Evolutionary conservation across 2,329 filamentous ascomycete species (phyloP).

Genomic region (Niveomyces coronatus): DNA sequence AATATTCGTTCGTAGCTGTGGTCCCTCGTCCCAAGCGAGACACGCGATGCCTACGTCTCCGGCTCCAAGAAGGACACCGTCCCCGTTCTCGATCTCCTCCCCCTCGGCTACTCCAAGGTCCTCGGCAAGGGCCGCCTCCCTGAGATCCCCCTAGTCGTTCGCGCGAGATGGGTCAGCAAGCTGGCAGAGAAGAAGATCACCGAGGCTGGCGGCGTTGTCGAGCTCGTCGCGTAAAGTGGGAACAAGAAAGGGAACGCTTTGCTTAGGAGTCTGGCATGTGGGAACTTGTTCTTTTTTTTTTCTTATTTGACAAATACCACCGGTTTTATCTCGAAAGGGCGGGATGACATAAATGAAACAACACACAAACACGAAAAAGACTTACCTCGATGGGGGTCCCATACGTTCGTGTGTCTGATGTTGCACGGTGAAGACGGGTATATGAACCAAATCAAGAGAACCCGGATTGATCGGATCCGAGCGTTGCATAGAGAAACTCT

Average conservation of each 20-base stretch:
- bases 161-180: constrained; percentile 88
- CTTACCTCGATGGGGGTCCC: no score
- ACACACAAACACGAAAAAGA: constrained; percentile 3
- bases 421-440: constrained; percentile 10
- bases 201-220: constrained; percentile 89
- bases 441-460: constrained; percentile 15
- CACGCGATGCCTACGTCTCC: constrained; percentile 83
- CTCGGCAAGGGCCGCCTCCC: constrained; percentile 97
- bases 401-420: no score
- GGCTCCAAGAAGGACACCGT: constrained; percentile 79
- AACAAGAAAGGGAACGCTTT: constrained; percentile 9
- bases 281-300: constrained; percentile 21
- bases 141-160: constrained; percentile 85
- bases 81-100: constrained; percentile 94
- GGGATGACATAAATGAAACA: no score
- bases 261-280: constrained; percentile 21
- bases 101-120: constrained; percentile 96
- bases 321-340: constrained; percentile 13
- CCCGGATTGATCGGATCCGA: constrained; percentile 29
- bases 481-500: constrained; percentile 32
- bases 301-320: no score
- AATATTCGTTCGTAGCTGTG: constrained; percentile 56
- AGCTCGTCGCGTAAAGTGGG: constrained; percentile 81
- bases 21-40: constrained; percentile 86
- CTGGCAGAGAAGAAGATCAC: constrained; percentile 99